Evolutionary conservation across 257 asterid genomes (phyloP).

Genomic region (Solanum dulcamara): DNA sequence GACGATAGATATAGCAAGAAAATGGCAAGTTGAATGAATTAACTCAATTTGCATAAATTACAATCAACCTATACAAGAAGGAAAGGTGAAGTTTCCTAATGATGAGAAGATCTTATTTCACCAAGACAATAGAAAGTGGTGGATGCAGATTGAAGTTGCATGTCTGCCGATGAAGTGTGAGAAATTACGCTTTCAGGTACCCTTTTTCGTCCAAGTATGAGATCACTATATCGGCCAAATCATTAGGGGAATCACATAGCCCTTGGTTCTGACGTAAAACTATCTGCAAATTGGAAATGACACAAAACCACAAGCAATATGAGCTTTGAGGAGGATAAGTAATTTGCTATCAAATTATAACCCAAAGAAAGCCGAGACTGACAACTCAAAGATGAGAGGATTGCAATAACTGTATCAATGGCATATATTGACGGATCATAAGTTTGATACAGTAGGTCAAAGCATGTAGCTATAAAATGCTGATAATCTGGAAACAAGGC

Average conservation of each 20-base stretch:
- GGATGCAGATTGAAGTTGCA: neutral
- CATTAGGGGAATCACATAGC: conserved; percentile 48
- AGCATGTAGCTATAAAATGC: neutral
- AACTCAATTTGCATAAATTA: neutral
- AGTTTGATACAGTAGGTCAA: neutral
- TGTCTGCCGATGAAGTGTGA: neutral
- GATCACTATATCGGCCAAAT: conserved; percentile 58
- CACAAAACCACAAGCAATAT: neutral
- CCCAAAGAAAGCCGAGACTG: neutral
- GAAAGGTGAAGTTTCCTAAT: neutral
- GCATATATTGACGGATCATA: neutral
- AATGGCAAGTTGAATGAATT: neutral
- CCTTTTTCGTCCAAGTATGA: conserved; percentile 66
- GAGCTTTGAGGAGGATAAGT: neutral
- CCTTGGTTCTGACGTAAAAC: conserved; percentile 55
- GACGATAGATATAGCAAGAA: neutral
- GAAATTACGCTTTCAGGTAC: conserved; percentile 45
- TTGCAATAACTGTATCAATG: neutral
- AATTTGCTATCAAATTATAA: neutral
- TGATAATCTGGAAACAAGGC: neutral
- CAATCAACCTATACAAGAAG: neutral
- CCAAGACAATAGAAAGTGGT: neutral
- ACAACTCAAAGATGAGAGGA: neutral
- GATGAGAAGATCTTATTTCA: neutral
- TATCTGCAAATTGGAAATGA: conserved; percentile 39